Conservation (phyloP, 345 rosid genomes). For the Sonneratia caseolaris region DNA sequence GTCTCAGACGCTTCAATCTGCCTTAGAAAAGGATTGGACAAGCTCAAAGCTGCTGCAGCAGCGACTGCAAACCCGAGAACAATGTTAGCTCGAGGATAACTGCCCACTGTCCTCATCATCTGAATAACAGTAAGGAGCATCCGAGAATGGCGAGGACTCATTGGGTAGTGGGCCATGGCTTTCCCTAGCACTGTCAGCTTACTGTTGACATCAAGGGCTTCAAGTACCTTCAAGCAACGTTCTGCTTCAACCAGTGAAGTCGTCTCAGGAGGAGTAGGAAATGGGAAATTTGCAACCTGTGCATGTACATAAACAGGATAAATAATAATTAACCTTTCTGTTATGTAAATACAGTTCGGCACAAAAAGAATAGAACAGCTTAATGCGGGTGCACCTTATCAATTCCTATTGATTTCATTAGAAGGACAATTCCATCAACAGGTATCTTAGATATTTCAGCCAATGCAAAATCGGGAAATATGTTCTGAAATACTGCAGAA, state of each 20-base stretch:
- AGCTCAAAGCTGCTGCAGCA: conserved; percentile 71
- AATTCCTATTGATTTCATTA: conserved; percentile 79
- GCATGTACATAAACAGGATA: neutral
- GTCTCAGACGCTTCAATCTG: conserved; percentile 35
- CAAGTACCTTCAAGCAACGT: conserved; percentile 57
- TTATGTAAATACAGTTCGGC: neutral
- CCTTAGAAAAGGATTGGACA: conserved; percentile 62
- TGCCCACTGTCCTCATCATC: conserved; percentile 29
- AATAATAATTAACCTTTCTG: neutral
- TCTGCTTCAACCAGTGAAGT: conserved; percentile 61
- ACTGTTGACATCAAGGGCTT: conserved; percentile 60
- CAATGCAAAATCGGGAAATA: conserved; percentile 58
- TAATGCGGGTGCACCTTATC: conserved; percentile 39
- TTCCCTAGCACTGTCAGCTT: conserved; percentile 64
- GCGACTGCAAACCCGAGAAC: conserved; percentile 72
- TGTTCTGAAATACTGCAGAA: conserved; percentile 62
- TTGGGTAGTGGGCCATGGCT: conserved; percentile 79
- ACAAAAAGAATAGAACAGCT: conserved; percentile 3
- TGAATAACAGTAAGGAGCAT: conserved; percentile 79
- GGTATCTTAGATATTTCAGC: conserved; percentile 83
- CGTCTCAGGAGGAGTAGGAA: conserved; percentile 76
- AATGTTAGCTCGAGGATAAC: conserved; percentile 43
- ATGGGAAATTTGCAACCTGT: conserved; percentile 85
- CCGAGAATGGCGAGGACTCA: conserved; percentile 89
- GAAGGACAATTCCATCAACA: conserved; percentile 74